Base-by-base conservation (phyloP, 306 rosid species). In the Oemleria cerasiformis region DNA sequence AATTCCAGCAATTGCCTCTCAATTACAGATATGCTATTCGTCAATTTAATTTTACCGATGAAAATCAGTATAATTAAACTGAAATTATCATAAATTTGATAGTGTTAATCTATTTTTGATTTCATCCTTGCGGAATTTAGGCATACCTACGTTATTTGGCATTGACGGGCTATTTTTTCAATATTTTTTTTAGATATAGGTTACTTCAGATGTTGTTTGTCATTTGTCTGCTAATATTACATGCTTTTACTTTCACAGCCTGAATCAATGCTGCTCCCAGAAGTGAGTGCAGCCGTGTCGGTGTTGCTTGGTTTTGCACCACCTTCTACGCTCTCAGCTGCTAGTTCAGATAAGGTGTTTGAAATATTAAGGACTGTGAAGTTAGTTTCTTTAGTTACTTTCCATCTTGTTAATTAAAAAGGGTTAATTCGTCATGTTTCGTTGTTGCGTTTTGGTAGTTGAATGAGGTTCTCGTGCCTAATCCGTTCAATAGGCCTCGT, bases 271-370 rank as follows among this genome's bases (percentile, higher is more conserved):
- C 75, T 56, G 72, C 88, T 79, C 42, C 77, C 74, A 12, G 96
- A 95, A 78, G 85, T 88, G 73, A 88, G 91, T 58, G 96, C 99
- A 66, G 87, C 85, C 11, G 91, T 89, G 59, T 86, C 97, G 5
- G 71, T 95, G 74, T 83, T 95, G 87, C 99, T 95, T 81, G 99
- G 99, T 51, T 84, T 88, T 80, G 86, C 87, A 15, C 99, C 99
- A 12, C 79, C 95, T 77, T 65, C 85, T 42, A 71, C 86, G 39
- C 87, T 95, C 73, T 85, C 96, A 20, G 86, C 85, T 19, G 75
- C 90, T 61, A 81, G 92, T 70, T 88, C 99, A 71, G 78, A 96
- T 79, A 89, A 95, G 96, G 99, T 94, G 65, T 77, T 77, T 56
- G 65, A 71, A 56, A 67, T 69, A 64, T 50, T 48, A 73, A 62